Percentiles rank a stretch among this genome's conserved stretches.
Conservation (phyloP, 495 filamentous ascomycete species). For the Neurospora sp. region DNA sequence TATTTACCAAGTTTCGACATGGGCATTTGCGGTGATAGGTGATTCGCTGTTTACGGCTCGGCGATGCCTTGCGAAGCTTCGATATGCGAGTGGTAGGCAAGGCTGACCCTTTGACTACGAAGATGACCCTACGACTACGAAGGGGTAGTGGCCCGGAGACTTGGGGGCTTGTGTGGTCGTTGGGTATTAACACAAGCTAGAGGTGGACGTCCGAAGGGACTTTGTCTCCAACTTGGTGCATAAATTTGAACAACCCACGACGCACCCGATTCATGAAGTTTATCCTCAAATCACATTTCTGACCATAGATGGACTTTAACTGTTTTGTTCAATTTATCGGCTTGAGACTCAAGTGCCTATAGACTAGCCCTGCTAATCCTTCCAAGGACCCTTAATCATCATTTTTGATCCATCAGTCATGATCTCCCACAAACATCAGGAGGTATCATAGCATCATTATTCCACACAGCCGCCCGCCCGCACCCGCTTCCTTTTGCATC, state of each 20-base stretch:
- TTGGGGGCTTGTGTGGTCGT: no score
- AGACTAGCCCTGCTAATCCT: constrained; percentile 23
- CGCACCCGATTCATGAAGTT: neutral
- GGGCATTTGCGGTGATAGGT: neutral
- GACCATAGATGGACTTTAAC: neutral
- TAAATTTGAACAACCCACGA: no score
- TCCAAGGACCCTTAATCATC: constrained; percentile 6
- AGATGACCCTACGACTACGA: neutral
- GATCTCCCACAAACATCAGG: neutral
- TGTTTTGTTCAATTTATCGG: constrained; percentile 3
- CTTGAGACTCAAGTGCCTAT: neutral
- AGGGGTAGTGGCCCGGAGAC: neutral
- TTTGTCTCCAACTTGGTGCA: neutral
- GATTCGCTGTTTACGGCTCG: neutral
- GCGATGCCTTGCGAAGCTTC: neutral
- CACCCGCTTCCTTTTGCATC: neutral
- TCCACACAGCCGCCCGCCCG: neutral
- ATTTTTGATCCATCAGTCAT: neutral
- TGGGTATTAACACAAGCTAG: no score
- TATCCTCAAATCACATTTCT: neutral
- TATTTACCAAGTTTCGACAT: neutral
- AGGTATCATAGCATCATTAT: constrained; percentile 2
- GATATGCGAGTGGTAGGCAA: neutral
- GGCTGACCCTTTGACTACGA: neutral
- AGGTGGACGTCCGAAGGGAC: neutral